Evolutionary conservation across 2,329 filamentous ascomycete genomes (phyloP).

Genomic region (Ceratocystis cacaofunesta): DNA sequence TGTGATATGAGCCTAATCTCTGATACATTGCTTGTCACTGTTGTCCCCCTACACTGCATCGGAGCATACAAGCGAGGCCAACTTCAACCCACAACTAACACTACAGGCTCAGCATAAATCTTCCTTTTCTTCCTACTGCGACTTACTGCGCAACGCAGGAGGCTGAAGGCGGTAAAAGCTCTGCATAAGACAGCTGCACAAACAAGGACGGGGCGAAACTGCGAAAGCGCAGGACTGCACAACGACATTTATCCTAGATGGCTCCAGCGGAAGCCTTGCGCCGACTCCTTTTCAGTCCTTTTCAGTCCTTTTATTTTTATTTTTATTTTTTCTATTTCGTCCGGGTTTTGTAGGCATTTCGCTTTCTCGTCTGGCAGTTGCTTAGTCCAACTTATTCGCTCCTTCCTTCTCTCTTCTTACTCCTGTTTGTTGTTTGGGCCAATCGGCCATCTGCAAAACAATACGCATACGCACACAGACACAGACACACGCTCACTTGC

Average conservation of each 20-base stretch:
- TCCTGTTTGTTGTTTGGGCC: not conserved
- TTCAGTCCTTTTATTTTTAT: not conserved
- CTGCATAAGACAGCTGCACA: slow-evolving; percentile 4
- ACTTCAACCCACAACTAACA: not conserved
- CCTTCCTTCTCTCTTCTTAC: not conserved
- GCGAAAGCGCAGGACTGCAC: not conserved
- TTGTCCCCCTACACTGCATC: not conserved
- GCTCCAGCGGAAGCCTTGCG: not conserved
- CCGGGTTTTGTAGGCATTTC: not conserved
- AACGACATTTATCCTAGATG: not conserved
- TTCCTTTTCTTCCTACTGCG: not conserved
- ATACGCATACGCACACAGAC: not conserved
- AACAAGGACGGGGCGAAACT: not conserved
- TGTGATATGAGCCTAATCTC: not conserved
- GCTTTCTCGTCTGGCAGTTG: not conserved
- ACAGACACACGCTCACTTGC: too few species aligned
- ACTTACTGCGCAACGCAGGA: not conserved
- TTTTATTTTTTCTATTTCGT: not conserved
- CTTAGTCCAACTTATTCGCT: not conserved
- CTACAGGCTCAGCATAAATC: not conserved
- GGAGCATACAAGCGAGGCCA: not conserved
- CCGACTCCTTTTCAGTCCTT: not conserved
- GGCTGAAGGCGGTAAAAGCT: slow-evolving; percentile 4
- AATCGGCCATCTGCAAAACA: not conserved
- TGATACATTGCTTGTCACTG: not conserved